Conservation (phyloP, 2,329 filamentous ascomycete species). For the Sarocladiaceae sp. region DNA sequence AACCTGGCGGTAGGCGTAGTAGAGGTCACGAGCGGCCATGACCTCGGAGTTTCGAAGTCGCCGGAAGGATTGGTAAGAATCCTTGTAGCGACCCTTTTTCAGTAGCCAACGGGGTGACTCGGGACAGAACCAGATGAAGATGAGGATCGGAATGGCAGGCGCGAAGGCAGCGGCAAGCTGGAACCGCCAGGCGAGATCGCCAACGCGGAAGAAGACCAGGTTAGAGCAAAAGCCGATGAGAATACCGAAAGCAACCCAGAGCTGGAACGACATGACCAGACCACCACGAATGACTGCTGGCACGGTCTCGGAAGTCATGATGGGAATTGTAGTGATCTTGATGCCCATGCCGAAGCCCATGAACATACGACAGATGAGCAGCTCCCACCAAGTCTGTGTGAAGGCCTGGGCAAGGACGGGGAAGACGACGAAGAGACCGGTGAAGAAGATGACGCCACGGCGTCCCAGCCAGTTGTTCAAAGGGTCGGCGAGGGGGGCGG, state of each 20-base stretch:
- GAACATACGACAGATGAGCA: conserved; percentile 37
- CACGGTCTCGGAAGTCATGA: conserved; percentile 47
- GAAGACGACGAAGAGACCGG: conserved; percentile 49
- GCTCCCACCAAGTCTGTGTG: conserved; percentile 43
- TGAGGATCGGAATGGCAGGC: conserved; percentile 53
- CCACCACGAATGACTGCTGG: conserved; percentile 47
- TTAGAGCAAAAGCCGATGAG: conserved; percentile 62
- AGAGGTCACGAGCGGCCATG: conserved; percentile 56
- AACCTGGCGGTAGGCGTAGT: conserved; percentile 46
- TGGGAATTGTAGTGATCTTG: conserved; percentile 41
- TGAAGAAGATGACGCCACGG: conserved; percentile 41
- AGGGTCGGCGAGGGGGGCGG: conserved; percentile 25
- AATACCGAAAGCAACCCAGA: conserved; percentile 42
- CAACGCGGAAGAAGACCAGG: conserved; percentile 53
- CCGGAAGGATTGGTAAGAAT: conserved; percentile 51
- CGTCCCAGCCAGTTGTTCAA: conserved; percentile 28
- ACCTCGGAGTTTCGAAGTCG: conserved; percentile 51
- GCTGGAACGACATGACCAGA: conserved; percentile 49
- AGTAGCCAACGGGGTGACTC: conserved; percentile 62
- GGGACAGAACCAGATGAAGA: conserved; percentile 53
- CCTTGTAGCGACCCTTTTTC: conserved; percentile 48
- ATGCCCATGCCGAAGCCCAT: conserved; percentile 58
- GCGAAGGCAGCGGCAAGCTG: conserved; percentile 60
- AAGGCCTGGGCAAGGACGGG: conserved; percentile 48
- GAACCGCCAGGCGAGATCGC: conserved; percentile 55